These are phyloP conservation scores for Backusella circina DNA, from an alignment of 192 early-diverging fungal species.

Conservation along the genomic window DNA sequence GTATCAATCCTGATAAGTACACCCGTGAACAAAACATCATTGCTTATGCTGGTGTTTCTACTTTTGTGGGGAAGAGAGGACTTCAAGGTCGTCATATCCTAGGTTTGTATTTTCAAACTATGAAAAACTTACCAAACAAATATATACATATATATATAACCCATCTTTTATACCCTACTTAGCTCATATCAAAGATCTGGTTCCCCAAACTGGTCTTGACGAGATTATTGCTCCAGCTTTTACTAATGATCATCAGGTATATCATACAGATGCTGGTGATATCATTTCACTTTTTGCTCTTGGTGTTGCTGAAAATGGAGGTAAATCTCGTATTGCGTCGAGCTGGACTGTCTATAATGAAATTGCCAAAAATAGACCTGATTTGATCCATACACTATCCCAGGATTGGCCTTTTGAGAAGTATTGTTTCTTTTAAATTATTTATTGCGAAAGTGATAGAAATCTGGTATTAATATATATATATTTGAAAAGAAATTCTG, in stretches of 20 bases:
- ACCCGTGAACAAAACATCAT: slow-evolving; percentile 22
- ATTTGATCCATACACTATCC: slow-evolving; percentile 23
- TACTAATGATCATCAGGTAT: slow-evolving; percentile 31
- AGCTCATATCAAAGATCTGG: slow-evolving; percentile 29
- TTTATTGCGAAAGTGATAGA: not conserved
- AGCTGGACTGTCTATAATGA: slow-evolving; percentile 32
- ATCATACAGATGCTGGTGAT: slow-evolving; percentile 27
- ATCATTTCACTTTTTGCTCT: slow-evolving; percentile 27
- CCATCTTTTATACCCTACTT: not conserved
- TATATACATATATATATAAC: no score
- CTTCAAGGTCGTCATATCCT: slow-evolving; percentile 19
- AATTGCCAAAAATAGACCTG: slow-evolving; percentile 16
- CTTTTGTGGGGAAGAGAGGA: slow-evolving; percentile 22
- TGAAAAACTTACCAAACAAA: no score
- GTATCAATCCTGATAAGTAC: slow-evolving; percentile 22
- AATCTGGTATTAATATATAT: not conserved
- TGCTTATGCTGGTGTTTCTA: slow-evolving; percentile 25
- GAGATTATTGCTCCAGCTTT: slow-evolving; percentile 27
- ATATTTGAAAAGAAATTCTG: not conserved
- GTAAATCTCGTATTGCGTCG: slow-evolving; percentile 22
- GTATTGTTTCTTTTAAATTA: not conserved
- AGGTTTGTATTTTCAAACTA: not conserved
- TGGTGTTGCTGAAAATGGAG: slow-evolving; percentile 24
- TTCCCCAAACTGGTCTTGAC: slow-evolving; percentile 13
- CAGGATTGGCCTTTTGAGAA: slow-evolving; percentile 21